A percentile compares a stretch with the other conserved stretches of the same genome.
Conservation (phyloP, 2,329 filamentous ascomycete genomes). For the Pezicula radicicola region DNA sequence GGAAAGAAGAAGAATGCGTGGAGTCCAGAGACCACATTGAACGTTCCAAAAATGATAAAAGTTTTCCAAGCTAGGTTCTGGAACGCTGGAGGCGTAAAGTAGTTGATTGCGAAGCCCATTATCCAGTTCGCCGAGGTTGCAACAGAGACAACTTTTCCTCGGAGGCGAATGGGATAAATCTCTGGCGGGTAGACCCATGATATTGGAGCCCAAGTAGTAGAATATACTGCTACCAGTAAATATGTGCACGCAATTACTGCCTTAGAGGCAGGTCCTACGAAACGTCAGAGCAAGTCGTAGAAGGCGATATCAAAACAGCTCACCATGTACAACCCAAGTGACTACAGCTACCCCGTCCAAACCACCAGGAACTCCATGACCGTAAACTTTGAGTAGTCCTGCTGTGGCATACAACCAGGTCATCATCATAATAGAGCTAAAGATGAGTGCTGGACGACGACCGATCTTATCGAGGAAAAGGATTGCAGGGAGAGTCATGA, state of each 20-base stretch:
- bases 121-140: conserved; percentile 72
- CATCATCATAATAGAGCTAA: neutral
- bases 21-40: conserved; percentile 62
- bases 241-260: conserved; percentile 68
- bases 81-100: conserved; percentile 34
- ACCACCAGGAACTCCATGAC: conserved; percentile 35
- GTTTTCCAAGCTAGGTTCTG: conserved; percentile 54
- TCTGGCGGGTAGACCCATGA: conserved; percentile 57
- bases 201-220: conserved; percentile 47
- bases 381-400: conserved; percentile 55
- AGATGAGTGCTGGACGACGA: neutral
- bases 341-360: conserved; percentile 40
- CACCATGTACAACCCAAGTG: conserved; percentile 48
- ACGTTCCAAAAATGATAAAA: conserved; percentile 72
- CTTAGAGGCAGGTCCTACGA: conserved; percentile 43
- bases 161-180: conserved; percentile 62
- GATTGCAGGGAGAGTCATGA: conserved; percentile 5
- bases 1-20: conserved; percentile 64
- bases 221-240: conserved; percentile 65
- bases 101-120: conserved; percentile 41
- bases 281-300: too few species aligned
- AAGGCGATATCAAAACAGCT: too few species aligned
- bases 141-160: conserved; percentile 68
- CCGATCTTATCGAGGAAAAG: conserved; percentile 4
- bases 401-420: conserved; percentile 36